These are phyloP conservation scores for Pyrenophora seminiperda DNA, from an alignment of 2,329 filamentous ascomycete genomes.

Conservation along the genomic window DNA sequence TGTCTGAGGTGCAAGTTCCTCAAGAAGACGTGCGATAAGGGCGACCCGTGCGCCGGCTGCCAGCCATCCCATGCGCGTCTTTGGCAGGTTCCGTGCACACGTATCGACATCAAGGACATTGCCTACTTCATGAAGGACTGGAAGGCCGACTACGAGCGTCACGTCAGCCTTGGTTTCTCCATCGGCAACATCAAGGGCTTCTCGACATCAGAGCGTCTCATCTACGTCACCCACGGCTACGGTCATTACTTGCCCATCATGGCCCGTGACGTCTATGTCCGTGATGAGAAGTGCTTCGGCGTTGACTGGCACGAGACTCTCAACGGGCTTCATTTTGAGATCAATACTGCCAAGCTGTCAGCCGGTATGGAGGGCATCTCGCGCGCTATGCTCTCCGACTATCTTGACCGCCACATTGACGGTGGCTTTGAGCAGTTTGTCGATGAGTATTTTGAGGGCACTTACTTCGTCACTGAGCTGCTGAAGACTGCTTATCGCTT, in stretches of 20 bases:
- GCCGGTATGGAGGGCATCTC: slow-evolving; percentile 89
- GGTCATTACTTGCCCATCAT: slow-evolving; percentile 91
- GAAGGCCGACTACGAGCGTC: slow-evolving; percentile 95
- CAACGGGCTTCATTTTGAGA: slow-evolving; percentile 78
- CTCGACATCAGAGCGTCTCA: slow-evolving; percentile 63
- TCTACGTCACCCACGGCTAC: slow-evolving; percentile 97
- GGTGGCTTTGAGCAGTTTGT: slow-evolving; percentile 90
- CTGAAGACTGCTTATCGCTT: slow-evolving; percentile 94
- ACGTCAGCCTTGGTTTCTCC: slow-evolving; percentile 83
- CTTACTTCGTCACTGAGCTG: slow-evolving; percentile 92
- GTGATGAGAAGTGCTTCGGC: slow-evolving; percentile 89
- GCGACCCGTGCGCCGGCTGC: slow-evolving; percentile 92
- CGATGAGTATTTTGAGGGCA: slow-evolving; percentile 94
- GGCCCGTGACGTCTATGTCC: slow-evolving; percentile 90
- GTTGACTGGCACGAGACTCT: slow-evolving; percentile 91
- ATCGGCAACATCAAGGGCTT: slow-evolving; percentile 94
- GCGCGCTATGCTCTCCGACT: slow-evolving; percentile 79
- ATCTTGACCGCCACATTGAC: slow-evolving; percentile 94
- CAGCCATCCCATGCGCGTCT: slow-evolving; percentile 93
- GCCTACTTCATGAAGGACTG: slow-evolving; percentile 99
- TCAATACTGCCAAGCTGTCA: slow-evolving; percentile 85
- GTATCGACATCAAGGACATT: slow-evolving; percentile 98
- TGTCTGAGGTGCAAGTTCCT: slow-evolving; percentile 97
- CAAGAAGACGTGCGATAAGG: slow-evolving; percentile 99
- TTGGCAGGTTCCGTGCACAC: slow-evolving; percentile 97